These are phyloP conservation scores for Physcia stellaris DNA, from an alignment of 495 filamentous ascomycete genomes.

Conservation along the genomic window DNA sequence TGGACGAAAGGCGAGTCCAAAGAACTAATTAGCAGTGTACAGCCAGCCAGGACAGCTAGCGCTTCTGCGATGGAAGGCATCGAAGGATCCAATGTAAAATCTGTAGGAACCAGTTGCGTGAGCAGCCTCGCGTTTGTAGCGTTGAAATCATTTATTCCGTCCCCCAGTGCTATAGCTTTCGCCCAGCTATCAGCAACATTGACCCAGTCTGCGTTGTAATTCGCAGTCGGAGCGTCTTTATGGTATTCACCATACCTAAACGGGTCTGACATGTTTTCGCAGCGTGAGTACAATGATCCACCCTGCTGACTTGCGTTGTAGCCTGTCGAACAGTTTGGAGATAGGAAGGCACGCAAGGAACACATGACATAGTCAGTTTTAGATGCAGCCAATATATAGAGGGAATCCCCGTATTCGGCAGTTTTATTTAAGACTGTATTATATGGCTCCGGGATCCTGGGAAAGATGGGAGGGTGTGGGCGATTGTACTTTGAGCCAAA, in stretches of 20 bases:
- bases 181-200: constrained; percentile 45
- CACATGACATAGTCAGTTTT: constrained; percentile 45
- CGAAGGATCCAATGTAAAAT: constrained; percentile 20
- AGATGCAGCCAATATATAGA: constrained; percentile 50
- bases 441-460: constrained; percentile 20
- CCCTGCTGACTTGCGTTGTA: constrained; percentile 47
- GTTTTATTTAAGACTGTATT: constrained; percentile 53
- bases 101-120: constrained; percentile 33
- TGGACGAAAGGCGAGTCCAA: constrained; percentile 40
- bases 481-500: constrained; percentile 7
- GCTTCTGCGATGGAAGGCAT: constrained; percentile 54
- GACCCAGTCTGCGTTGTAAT: constrained; percentile 37
- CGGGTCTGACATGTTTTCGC: constrained; percentile 37
- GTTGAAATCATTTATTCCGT: constrained; percentile 42
- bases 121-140: constrained; percentile 51
- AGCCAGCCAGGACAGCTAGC: constrained; percentile 50
- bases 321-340: constrained; percentile 45
- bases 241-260: constrained; percentile 34
- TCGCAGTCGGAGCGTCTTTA: constrained; percentile 20
- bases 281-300: constrained; percentile 36
- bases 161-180: constrained; percentile 40
- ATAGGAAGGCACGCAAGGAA: constrained; percentile 40
- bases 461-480: constrained; percentile 16
- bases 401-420: constrained; percentile 27
- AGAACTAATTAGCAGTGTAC: constrained; percentile 43